Evolutionary conservation across 129 eudicot species (phyloP).

Genomic region (Pittosporum tobira): DNA sequence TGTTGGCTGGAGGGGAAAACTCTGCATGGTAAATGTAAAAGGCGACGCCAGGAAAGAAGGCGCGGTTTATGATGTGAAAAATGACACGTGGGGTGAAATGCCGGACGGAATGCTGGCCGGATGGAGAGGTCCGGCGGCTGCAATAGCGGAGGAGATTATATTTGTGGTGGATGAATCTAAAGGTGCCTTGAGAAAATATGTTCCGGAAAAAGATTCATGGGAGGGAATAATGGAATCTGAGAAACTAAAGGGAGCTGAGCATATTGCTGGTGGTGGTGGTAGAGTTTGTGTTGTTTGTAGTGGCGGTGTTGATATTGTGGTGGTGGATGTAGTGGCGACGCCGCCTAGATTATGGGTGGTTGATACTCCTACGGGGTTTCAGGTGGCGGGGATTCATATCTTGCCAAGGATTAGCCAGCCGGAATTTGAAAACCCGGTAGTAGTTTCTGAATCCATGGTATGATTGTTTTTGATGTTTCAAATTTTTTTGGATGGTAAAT

Average conservation of each 20-base stretch:
- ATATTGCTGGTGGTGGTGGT: conserved; percentile 53
- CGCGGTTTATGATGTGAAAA: conserved; percentile 38
- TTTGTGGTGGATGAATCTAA: conserved; percentile 49
- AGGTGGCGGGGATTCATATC: conserved; percentile 42
- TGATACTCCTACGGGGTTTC: conserved; percentile 48
- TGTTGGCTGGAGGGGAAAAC: conserved; percentile 59
- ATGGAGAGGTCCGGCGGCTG: conserved; percentile 89
- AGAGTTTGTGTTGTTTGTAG: conserved; percentile 56
- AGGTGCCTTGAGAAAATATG: conserved; percentile 49
- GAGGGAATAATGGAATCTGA: conserved; percentile 32
- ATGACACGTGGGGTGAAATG: conserved; percentile 55
- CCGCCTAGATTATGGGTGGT: conserved; percentile 38
- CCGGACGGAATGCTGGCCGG: conserved; percentile 62
- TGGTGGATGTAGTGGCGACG: conserved; percentile 55
- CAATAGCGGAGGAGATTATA: conserved; percentile 55
- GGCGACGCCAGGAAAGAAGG: conserved; percentile 68
- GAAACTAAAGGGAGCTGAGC: conserved; percentile 49
- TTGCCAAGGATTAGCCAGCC: conserved; percentile 56
- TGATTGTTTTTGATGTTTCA: background rate
- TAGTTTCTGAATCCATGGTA: background rate
- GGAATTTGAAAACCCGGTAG: conserved; percentile 10
- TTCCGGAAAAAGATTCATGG: conserved; percentile 37
- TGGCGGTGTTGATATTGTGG: conserved; percentile 46
- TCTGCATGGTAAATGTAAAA: conserved; percentile 68
- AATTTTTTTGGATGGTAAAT: too few relatives aligned